Evolutionary conservation across 1,139 yeast species (phyloP).

Genomic region (Geotrichum histeridarum): DNA sequence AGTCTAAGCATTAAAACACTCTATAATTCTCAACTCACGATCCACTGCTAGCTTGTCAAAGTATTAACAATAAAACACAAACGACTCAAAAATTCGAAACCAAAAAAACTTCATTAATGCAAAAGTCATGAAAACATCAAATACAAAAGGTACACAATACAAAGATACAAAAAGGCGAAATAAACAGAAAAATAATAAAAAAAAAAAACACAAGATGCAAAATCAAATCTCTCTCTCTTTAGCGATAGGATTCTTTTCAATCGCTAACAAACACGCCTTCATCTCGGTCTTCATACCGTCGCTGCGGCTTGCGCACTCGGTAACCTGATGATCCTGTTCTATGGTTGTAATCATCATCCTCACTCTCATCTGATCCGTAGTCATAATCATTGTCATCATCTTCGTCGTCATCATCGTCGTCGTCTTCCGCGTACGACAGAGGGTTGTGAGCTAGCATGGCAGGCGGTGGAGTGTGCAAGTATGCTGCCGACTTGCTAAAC

Average conservation of each 20-base stretch:
- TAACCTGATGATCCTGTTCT: neutral
- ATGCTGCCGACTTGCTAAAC: conserved; percentile 3
- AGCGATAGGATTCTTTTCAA: neutral
- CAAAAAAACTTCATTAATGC: too few species aligned
- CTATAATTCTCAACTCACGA: too few species aligned
- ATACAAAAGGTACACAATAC: too few species aligned
- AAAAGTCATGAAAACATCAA: too few species aligned
- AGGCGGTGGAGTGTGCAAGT: conserved; percentile 11
- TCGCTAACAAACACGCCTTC: conserved; percentile 5
- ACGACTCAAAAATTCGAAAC: too few species aligned
- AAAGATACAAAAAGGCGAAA: neutral
- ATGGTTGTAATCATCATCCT: conserved; percentile 4
- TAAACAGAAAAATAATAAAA: neutral
- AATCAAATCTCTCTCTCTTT: neutral
- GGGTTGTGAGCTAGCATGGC: neutral
- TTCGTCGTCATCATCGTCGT: conserved; percentile 3
- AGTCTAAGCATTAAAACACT: too few species aligned
- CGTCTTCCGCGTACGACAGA: neutral
- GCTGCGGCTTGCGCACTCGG: neutral
- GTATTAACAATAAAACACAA: too few species aligned
- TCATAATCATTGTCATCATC: neutral
- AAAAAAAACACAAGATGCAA: neutral
- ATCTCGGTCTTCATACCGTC: neutral
- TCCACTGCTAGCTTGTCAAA: too few species aligned
- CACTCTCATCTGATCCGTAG: conserved; percentile 1